phyloP scores from a whole-genome alignment of 2,329 filamentous ascomycete species.

The Talaromyces piceae region DNA sequence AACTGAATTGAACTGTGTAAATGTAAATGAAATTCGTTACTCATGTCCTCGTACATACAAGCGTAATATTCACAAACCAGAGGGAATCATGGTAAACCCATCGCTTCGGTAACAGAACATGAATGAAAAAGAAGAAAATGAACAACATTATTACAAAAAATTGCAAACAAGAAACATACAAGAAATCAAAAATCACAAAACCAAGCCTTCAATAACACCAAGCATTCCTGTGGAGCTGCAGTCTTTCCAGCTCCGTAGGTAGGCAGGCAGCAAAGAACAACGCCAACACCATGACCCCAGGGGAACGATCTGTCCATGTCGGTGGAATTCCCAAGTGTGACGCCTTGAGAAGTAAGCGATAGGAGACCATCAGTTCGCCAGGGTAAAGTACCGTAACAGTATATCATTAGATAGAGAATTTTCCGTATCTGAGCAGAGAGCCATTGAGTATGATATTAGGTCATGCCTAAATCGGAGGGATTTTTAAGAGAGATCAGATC shows the following conservation, averaged over 20 bases:
- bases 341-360: slow-evolving; percentile 1
- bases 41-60: slow-evolving; percentile 13
- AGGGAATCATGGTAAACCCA: background rate
- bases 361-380: background rate
- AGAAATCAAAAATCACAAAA: slow-evolving; percentile 9
- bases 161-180: background rate
- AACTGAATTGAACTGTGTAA: background rate
- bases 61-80: slow-evolving; percentile 2
- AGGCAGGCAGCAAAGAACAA: background rate
- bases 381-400: background rate
- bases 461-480: background rate
- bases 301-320: background rate
- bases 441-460: background rate
- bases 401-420: slow-evolving; percentile 3
- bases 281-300: background rate
- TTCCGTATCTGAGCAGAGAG: slow-evolving; percentile 17
- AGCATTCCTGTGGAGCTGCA: background rate
- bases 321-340: slow-evolving; percentile 10
- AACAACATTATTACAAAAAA: slow-evolving; percentile 5
- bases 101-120: background rate
- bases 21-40: slow-evolving; percentile 11
- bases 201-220: background rate
- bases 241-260: background rate
- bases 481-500: slow-evolving; percentile 27
- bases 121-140: slow-evolving; percentile 5